phyloP scores from a whole-genome alignment of 805 yeast genomes.

The Wickerhamomyces chaumierensis region DNA sequence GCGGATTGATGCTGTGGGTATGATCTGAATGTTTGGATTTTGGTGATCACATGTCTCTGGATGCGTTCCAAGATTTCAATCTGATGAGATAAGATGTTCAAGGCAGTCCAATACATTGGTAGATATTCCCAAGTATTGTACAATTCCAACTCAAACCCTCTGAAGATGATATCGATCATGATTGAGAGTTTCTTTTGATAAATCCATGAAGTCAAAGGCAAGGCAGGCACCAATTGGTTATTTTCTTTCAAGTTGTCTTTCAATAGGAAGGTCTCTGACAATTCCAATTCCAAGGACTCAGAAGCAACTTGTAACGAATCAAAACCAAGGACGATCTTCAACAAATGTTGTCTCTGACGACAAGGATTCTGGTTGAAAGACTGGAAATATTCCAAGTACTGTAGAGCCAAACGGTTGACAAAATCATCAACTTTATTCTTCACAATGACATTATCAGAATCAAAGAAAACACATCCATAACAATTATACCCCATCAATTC shows the following conservation, averaged over 20 bases:
- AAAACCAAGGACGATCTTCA: constrained; percentile 47
- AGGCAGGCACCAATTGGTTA: constrained; percentile 25
- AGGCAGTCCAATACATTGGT: constrained; percentile 58
- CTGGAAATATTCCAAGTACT: constrained; percentile 32
- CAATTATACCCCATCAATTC: constrained; percentile 35
- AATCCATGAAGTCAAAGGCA: constrained; percentile 65
- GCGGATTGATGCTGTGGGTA: constrained; percentile 15
- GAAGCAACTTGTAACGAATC: constrained; percentile 73
- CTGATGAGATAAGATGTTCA: constrained; percentile 40
- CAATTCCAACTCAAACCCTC: constrained; percentile 67
- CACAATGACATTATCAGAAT: constrained; percentile 13
- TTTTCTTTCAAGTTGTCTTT: constrained; percentile 17
- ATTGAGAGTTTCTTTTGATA: constrained; percentile 52
- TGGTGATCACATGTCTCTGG: constrained; percentile 20
- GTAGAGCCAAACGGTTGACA: constrained; percentile 35
- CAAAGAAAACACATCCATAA: constrained; percentile 21
- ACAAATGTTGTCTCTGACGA: constrained; percentile 68
- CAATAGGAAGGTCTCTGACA: constrained; percentile 24
- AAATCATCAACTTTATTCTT: constrained; percentile 19
- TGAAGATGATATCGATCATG: constrained; percentile 64
- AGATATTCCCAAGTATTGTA: constrained; percentile 62
- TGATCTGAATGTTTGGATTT: constrained; percentile 22
- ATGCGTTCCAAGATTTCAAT: constrained; percentile 27
- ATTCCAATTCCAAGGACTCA: constrained; percentile 48
- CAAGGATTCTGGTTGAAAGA: constrained; percentile 57